Conservation (phyloP, 1,139 yeast species). For the Yarrowia galli region DNA sequence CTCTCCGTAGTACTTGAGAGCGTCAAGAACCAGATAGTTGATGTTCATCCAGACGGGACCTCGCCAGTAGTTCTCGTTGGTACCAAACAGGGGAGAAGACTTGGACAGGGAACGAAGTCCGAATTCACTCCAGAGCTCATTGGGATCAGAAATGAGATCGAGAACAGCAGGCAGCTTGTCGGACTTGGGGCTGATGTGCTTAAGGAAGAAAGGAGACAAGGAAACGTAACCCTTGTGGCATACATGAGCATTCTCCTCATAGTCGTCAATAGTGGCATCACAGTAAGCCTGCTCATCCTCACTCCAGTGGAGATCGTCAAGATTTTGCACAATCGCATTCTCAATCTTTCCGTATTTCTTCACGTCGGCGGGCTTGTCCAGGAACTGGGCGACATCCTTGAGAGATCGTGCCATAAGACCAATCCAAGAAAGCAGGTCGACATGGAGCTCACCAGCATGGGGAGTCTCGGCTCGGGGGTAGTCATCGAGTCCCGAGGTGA, state of each 20-base stretch:
- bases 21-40: slow-evolving; percentile 80
- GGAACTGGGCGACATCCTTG: slow-evolving; percentile 72
- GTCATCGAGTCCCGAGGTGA: slow-evolving; percentile 95
- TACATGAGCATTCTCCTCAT: slow-evolving; percentile 67
- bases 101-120: slow-evolving; percentile 87
- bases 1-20: slow-evolving; percentile 62
- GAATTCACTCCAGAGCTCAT: slow-evolving; percentile 75
- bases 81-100: slow-evolving; percentile 68
- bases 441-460: slow-evolving; percentile 87
- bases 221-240: slow-evolving; percentile 93
- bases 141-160: slow-evolving; percentile 68
- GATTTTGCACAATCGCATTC: slow-evolving; percentile 63
- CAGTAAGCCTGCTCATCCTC: slow-evolving; percentile 73
- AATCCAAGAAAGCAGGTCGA: slow-evolving; percentile 90
- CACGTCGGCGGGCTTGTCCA: slow-evolving; percentile 67
- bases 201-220: slow-evolving; percentile 81
- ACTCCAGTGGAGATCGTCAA: slow-evolving; percentile 84
- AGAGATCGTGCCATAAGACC: slow-evolving; percentile 90
- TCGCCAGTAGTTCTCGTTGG: slow-evolving; percentile 94
- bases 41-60: slow-evolving; percentile 95
- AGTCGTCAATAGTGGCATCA: slow-evolving; percentile 79
- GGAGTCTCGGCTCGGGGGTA: slow-evolving; percentile 87
- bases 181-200: slow-evolving; percentile 65
- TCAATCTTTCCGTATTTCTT: slow-evolving; percentile 61
- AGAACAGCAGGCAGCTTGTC: slow-evolving; percentile 55